phyloP scores from a whole-genome alignment of 768 basidiomycete genomes.

The Boletus edulis region DNA sequence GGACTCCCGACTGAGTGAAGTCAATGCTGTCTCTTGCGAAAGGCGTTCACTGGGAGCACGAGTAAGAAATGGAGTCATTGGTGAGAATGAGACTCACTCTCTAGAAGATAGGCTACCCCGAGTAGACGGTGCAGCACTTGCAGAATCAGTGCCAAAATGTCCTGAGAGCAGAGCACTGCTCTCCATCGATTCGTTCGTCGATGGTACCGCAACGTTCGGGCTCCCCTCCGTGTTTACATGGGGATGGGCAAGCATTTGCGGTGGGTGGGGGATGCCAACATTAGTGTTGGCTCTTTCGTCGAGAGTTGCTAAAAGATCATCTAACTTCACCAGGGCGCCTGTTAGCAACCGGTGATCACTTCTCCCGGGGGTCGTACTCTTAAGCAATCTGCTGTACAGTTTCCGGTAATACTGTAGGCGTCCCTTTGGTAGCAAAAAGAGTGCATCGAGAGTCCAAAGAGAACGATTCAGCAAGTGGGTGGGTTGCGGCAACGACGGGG shows the following conservation, averaged over 20 bases:
- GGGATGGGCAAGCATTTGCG: background rate
- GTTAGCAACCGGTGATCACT: conserved; percentile 83
- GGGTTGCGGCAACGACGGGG: conserved; percentile 41
- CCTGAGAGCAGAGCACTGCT: conserved; percentile 16
- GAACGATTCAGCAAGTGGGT: conserved; percentile 36
- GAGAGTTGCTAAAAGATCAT: conserved; percentile 63
- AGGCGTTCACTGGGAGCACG: conserved; percentile 46
- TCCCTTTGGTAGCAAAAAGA: conserved; percentile 83
- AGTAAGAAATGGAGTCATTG: conserved; percentile 6
- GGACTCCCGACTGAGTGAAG: conserved; percentile 52
- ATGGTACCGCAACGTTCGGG: background rate
- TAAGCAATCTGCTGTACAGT: conserved; percentile 80
- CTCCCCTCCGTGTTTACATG: background rate
- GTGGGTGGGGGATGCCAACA: conserved; percentile 9
- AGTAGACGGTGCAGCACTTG: conserved; percentile 51
- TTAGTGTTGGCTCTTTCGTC: conserved; percentile 53
- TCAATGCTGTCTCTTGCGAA: conserved; percentile 58
- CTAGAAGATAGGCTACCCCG: conserved; percentile 52
- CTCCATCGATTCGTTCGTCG: conserved; percentile 1
- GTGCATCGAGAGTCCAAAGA: conserved; percentile 79
- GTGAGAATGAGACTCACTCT: conserved; percentile 42
- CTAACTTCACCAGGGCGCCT: conserved; percentile 78
- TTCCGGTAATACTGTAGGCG: conserved; percentile 91
- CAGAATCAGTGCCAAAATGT: conserved; percentile 25
- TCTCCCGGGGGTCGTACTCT: conserved; percentile 80